A percentile compares a stretch with the other conserved stretches of the same genome.
Conservation (phyloP, 192 early-diverging fungal species). For the Podila epigama region DNA sequence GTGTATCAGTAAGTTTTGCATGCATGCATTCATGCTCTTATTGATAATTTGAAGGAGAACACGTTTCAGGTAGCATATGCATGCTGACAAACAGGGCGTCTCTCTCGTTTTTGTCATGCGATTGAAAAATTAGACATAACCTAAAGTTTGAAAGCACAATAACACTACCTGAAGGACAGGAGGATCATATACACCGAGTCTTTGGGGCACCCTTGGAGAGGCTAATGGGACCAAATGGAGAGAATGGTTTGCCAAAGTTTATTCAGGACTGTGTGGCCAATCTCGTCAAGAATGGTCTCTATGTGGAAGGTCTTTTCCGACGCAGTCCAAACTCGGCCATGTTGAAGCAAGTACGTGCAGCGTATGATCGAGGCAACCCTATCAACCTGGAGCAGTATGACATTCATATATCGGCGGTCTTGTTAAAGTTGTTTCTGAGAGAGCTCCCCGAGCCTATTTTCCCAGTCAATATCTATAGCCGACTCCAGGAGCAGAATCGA, state of each 20-base stretch:
- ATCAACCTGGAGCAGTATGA: constrained; percentile 71
- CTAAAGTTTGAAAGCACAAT: constrained; percentile 50
- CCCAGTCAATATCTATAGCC: constrained; percentile 66
- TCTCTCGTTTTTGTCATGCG: too few species aligned
- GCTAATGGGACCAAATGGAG: constrained; percentile 79
- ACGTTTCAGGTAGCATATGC: too few species aligned
- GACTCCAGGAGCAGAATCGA: constrained; percentile 48
- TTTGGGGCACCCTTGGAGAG: constrained; percentile 82
- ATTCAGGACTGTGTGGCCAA: constrained; percentile 76
- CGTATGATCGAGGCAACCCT: constrained; percentile 62
- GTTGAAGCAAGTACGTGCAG: constrained; percentile 69
- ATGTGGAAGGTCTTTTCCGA: constrained; percentile 86
- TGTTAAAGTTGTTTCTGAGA: constrained; percentile 86
- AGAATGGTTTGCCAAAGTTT: constrained; percentile 78
- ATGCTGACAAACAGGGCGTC: neutral
- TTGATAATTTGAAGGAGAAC: neutral
- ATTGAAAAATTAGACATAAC: constrained; percentile 52
- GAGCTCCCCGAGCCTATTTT: constrained; percentile 83
- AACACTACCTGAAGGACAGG: constrained; percentile 46
- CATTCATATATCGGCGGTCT: constrained; percentile 80
- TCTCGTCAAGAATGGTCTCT: constrained; percentile 68
- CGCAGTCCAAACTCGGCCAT: constrained; percentile 78
- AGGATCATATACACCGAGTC: constrained; percentile 49
- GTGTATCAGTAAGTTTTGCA: constrained; percentile 62
- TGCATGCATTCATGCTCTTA: neutral